Evolutionary conservation across 1,284 basidiomycete species (phyloP).

Genomic region (Microbotryum saponariae): DNA sequence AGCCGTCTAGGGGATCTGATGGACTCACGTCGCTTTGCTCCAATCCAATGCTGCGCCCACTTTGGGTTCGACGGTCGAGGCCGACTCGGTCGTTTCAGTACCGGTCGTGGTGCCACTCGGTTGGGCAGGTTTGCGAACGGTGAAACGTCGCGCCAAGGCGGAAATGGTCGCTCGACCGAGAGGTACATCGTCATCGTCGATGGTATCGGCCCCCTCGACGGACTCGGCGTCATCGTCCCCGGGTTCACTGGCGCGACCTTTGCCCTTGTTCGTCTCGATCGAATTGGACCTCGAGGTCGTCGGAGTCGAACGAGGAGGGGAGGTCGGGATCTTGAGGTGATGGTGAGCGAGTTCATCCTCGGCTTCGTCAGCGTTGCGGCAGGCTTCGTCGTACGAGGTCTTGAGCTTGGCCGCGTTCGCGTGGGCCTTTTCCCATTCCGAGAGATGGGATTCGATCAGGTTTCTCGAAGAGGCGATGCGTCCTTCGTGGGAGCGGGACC

Average conservation of each 20-base stretch:
- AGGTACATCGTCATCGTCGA: constrained; percentile 10
- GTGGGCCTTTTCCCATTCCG: constrained; percentile 12
- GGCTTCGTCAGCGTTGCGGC: constrained; percentile 11
- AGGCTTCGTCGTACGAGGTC: constrained; percentile 19
- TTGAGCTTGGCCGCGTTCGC: constrained; percentile 6
- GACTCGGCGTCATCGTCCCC: constrained; percentile 2
- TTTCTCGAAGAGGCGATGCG: constrained; percentile 11
- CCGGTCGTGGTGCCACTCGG: neutral
- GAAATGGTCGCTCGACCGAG: no score
- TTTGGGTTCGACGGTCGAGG: constrained; percentile 5
- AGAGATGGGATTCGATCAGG: constrained; percentile 7
- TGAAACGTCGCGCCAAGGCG: constrained; percentile 18
- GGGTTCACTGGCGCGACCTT: neutral
- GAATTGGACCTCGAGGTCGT: neutral
- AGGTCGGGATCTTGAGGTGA: neutral
- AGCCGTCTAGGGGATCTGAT: neutral
- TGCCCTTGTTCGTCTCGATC: constrained; percentile 1
- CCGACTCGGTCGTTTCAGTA: neutral
- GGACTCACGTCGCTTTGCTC: constrained; percentile 22
- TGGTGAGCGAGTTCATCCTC: constrained; percentile 27
- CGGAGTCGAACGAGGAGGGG: neutral
- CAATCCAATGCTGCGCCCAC: constrained; percentile 23
- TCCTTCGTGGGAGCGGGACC: constrained; percentile 22
- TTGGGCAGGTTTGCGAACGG: constrained; percentile 1
- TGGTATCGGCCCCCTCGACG: constrained; percentile 1